Evolutionary conservation across 2,329 filamentous ascomycete genomes (phyloP).

Genomic region (Lecanosticta acicola): DNA sequence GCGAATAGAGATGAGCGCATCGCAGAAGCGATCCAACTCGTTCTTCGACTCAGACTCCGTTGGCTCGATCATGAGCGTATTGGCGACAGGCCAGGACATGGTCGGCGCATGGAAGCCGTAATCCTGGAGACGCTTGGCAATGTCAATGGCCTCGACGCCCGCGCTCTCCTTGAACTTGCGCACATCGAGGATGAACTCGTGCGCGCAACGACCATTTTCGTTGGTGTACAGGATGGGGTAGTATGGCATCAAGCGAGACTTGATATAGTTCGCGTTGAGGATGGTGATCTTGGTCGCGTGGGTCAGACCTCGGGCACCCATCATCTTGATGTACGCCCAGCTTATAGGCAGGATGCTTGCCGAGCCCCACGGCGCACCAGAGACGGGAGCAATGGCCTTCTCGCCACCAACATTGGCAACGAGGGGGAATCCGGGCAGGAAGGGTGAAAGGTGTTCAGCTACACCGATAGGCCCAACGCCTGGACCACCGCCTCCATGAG

Average conservation of each 20-base stretch:
- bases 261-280: slow-evolving; percentile 96
- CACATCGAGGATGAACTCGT: slow-evolving; percentile 93
- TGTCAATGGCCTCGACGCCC: slow-evolving; percentile 85
- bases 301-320: slow-evolving; percentile 76
- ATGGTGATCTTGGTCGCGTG: slow-evolving; percentile 87
- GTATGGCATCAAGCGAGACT: slow-evolving; percentile 76
- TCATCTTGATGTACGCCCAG: slow-evolving; percentile 92
- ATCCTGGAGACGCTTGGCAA: slow-evolving; percentile 93
- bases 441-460: slow-evolving; percentile 69
- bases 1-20: slow-evolving; percentile 81
- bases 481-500: slow-evolving; percentile 88
- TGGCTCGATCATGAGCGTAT: slow-evolving; percentile 96
- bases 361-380: slow-evolving; percentile 78
- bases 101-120: slow-evolving; percentile 97
- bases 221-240: slow-evolving; percentile 95
- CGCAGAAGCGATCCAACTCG: slow-evolving; percentile 88
- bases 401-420: slow-evolving; percentile 50
- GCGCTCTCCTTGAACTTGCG: slow-evolving; percentile 77
- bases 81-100: slow-evolving; percentile 93
- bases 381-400: slow-evolving; percentile 64
- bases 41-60: slow-evolving; percentile 89
- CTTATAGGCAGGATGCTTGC: slow-evolving; percentile 90
- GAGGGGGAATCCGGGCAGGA: slow-evolving; percentile 67
- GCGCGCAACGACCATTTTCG: slow-evolving; percentile 76
- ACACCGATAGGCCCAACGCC: slow-evolving; percentile 93